Conservation (phyloP, 208 protist species). For the Porcisia deanei region DNA sequence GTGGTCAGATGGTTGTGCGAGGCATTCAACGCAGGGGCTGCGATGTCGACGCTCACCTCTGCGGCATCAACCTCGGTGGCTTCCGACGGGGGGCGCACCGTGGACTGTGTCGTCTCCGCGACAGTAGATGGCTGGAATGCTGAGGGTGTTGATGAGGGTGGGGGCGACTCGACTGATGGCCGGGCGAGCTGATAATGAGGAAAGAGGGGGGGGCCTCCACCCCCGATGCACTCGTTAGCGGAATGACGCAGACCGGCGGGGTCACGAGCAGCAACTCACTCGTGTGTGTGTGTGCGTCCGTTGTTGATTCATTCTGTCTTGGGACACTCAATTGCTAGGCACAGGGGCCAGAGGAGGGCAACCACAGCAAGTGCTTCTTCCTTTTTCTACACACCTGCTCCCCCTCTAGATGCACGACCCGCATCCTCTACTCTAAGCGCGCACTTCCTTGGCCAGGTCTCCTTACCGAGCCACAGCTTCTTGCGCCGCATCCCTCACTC, state of each 20-base stretch:
- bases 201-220: background rate
- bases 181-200: background rate
- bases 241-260: background rate
- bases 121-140: background rate
- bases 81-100: background rate
- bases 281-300: background rate
- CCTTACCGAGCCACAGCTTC: no score
- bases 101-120: background rate
- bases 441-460: no score
- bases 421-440: no score
- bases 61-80: background rate
- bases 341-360: no score
- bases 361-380: no score
- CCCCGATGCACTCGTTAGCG: background rate
- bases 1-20: conserved; percentile 53
- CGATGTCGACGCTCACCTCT: background rate
- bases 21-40: conserved; percentile 22
- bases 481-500: no score
- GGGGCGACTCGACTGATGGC: background rate
- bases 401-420: no score
- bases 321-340: no score
- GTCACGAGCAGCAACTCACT: background rate
- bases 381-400: no score
- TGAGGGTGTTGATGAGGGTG: background rate
- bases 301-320: no score